These are phyloP conservation scores for Clavispora fructus DNA, from an alignment of 805 yeast genomes.

Conservation along the genomic window DNA sequence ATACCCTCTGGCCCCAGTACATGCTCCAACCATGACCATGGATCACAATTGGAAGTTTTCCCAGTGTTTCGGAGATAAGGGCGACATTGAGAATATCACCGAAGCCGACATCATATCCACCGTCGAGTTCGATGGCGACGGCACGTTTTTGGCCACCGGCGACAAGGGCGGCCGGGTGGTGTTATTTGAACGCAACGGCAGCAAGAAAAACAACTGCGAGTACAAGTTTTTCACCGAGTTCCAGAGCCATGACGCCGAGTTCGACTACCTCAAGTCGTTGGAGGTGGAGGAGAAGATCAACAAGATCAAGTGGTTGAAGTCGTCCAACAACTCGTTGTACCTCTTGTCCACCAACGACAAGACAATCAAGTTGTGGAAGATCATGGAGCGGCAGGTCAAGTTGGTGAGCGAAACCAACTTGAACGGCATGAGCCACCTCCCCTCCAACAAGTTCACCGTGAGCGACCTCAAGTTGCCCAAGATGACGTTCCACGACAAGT, in stretches of 20 bases:
- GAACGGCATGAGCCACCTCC: slow-evolving; percentile 16
- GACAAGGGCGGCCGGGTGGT: slow-evolving; percentile 99
- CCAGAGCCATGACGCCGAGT: slow-evolving; percentile 97
- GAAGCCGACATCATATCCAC: slow-evolving; percentile 97
- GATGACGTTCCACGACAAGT: slow-evolving; percentile 88
- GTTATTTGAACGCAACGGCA: slow-evolving; percentile 80
- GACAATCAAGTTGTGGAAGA: slow-evolving; percentile 97
- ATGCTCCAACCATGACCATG: slow-evolving; percentile 13
- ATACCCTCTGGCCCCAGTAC: neutral
- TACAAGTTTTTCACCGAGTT: slow-evolving; percentile 94
- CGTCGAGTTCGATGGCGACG: slow-evolving; percentile 92
- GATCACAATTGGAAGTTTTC: slow-evolving; percentile 73
- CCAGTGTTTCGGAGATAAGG: slow-evolving; percentile 98
- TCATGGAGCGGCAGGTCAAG: slow-evolving; percentile 85
- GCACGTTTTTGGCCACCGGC: slow-evolving; percentile 95
- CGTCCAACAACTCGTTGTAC: slow-evolving; percentile 86
- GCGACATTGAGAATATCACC: slow-evolving; percentile 90
- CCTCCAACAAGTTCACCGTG: slow-evolving; percentile 23
- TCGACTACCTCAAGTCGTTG: slow-evolving; percentile 89
- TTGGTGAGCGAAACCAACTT: slow-evolving; percentile 89
- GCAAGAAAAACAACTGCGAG: slow-evolving; percentile 65
- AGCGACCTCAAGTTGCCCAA: slow-evolving; percentile 72
- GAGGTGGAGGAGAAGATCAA: slow-evolving; percentile 98
- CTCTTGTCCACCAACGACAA: slow-evolving; percentile 91
- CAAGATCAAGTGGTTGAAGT: slow-evolving; percentile 92